Percentiles rank a stretch among this genome's conserved stretches.
phyloP scores from a whole-genome alignment of 768 basidiomycete species.

The Russula earlei region DNA sequence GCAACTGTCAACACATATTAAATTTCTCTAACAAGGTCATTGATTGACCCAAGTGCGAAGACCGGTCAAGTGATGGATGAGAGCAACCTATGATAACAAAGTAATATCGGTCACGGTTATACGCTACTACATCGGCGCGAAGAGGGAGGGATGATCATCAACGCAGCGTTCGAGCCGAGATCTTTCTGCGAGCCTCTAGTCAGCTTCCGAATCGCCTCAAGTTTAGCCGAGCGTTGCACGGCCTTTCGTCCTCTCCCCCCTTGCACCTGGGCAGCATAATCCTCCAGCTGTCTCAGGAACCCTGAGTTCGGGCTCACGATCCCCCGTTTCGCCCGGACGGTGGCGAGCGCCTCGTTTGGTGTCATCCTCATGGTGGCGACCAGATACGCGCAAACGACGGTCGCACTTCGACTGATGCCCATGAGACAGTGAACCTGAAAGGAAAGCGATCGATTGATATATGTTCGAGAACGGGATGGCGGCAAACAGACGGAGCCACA shows the following conservation, averaged over 20 bases:
- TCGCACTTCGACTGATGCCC: conserved; percentile 69
- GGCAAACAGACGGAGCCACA: too few species aligned
- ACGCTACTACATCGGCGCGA: too few species aligned
- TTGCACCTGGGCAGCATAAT: not conserved
- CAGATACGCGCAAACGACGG: conserved; percentile 65
- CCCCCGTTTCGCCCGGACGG: conserved; percentile 21
- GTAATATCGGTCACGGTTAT: too few species aligned
- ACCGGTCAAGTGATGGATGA: too few species aligned
- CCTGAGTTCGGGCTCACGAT: conserved; percentile 27
- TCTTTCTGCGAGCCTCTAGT: not conserved
- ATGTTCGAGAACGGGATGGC: not conserved
- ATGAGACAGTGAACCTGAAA: conserved; percentile 66
- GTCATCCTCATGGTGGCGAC: conserved; percentile 25
- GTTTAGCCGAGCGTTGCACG: not conserved
- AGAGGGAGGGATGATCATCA: too few species aligned
- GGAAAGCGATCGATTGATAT: not conserved
- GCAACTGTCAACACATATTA: too few species aligned
- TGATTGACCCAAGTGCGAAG: too few species aligned
- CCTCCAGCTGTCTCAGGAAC: conserved; percentile 25
- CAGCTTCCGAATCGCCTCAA: not conserved
- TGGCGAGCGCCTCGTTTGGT: conserved; percentile 23
- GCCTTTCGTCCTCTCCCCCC: not conserved
- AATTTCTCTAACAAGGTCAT: too few species aligned
- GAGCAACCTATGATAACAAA: too few species aligned
- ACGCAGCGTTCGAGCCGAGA: not conserved